Evolutionary conservation across 2,329 filamentous ascomycete genomes (phyloP).

Genomic region (Neonectria punicea): DNA sequence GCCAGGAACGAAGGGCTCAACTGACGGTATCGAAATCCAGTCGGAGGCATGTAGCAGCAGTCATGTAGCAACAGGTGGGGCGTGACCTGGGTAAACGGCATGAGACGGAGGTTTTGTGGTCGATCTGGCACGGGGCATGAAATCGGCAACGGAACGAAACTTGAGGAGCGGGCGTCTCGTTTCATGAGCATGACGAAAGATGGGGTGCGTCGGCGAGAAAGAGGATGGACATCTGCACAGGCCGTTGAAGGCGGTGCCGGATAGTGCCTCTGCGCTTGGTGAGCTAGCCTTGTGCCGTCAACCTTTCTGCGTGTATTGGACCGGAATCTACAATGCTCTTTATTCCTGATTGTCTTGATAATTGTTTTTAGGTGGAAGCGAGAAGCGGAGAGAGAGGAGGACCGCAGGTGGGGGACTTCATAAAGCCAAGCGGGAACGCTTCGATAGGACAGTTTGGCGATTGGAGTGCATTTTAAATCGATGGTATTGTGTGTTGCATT

Average conservation of each 20-base stretch:
- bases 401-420: constrained; percentile 44
- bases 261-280: constrained; percentile 27
- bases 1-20: constrained; percentile 25
- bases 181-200: constrained; percentile 32
- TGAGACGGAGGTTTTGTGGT: constrained; percentile 25
- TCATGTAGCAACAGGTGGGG: constrained; percentile 28
- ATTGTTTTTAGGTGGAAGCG: constrained; percentile 19
- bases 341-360: constrained; percentile 34
- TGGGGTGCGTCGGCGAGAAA: constrained; percentile 23
- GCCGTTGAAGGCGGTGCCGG: constrained; percentile 18
- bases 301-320: constrained; percentile 33
- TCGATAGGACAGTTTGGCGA: constrained; percentile 63
- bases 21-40: constrained; percentile 27
- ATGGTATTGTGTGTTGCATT: constrained; percentile 43
- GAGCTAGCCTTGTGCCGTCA: constrained; percentile 27
- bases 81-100: constrained; percentile 27
- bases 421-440: constrained; percentile 52
- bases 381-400: constrained; percentile 19
- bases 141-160: constrained; percentile 39
- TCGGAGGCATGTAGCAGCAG: constrained; percentile 28
- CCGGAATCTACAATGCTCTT: constrained; percentile 44
- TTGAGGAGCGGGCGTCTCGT: constrained; percentile 36
- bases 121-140: constrained; percentile 32
- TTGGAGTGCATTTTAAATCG: constrained; percentile 60
- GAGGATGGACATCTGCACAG: constrained; percentile 18